A percentile compares a stretch with the other conserved stretches of the same genome.
These are phyloP conservation scores for Zygotorulaspora danielsina DNA, from an alignment of 805 yeast species.

Conservation along the genomic window DNA sequence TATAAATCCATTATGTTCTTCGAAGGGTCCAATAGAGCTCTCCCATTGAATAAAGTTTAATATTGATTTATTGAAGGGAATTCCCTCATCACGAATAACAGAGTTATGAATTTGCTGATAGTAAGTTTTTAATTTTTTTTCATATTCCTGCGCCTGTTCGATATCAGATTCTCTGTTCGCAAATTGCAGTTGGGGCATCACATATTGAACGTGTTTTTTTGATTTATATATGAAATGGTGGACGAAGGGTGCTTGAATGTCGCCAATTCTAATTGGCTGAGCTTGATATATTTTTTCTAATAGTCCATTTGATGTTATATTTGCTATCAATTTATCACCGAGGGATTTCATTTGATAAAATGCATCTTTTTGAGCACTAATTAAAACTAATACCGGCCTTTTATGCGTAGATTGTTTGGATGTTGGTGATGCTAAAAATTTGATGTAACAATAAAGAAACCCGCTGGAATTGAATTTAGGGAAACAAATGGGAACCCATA, in stretches of 20 bases:
- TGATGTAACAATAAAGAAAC: constrained; percentile 76
- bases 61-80: constrained; percentile 37
- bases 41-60: constrained; percentile 46
- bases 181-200: constrained; percentile 29
- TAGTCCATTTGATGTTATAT: constrained; percentile 38
- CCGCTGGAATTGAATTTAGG: constrained; percentile 89
- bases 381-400: constrained; percentile 42
- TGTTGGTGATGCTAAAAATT: constrained; percentile 38
- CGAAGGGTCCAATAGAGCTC: constrained; percentile 9
- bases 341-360: constrained; percentile 70
- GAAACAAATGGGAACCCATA: constrained; percentile 91
- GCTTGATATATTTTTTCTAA: constrained; percentile 36
- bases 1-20: constrained; percentile 6
- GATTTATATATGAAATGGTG: constrained; percentile 81
- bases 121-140: constrained; percentile 25
- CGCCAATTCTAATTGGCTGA: constrained; percentile 43
- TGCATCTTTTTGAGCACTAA: constrained; percentile 61
- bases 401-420: background rate
- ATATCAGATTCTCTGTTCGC: constrained; percentile 15
- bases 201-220: constrained; percentile 52
- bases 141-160: constrained; percentile 18
- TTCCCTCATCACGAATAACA: constrained; percentile 28
- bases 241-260: constrained; percentile 53
- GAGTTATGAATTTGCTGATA: constrained; percentile 29
- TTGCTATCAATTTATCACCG: constrained; percentile 48